A percentile compares a stretch with the other conserved stretches of the same genome.
These are phyloP conservation scores for Basipetospora sp. DNA, from an alignment of 2,329 filamentous ascomycete genomes.

Conservation along the genomic window DNA sequence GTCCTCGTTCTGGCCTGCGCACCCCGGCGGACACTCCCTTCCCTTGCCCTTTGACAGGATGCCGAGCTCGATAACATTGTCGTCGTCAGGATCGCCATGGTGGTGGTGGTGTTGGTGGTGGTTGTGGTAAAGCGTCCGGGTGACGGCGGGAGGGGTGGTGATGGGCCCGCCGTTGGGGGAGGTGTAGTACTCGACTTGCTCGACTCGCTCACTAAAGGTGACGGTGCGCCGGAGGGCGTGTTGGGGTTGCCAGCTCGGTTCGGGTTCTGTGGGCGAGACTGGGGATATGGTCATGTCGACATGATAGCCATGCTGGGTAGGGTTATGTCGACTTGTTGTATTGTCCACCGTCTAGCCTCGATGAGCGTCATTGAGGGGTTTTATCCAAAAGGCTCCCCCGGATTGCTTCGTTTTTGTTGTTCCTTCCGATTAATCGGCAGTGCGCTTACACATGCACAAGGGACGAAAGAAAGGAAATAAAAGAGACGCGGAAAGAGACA, in stretches of 20 bases:
- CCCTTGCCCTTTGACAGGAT: background rate
- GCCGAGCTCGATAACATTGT: conserved; percentile 1
- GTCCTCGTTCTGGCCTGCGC: too few relatives aligned
- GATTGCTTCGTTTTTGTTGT: too few relatives aligned
- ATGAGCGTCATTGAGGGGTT: background rate
- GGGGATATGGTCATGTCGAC: conserved; percentile 4
- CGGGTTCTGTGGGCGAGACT: conserved; percentile 2
- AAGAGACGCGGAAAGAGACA: too few relatives aligned
- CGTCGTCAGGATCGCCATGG: background rate
- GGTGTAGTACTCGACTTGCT: background rate
- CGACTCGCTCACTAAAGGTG: conserved; percentile 1
- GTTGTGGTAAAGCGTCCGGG: too few relatives aligned
- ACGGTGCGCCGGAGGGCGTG: background rate
- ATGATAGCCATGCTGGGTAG: conserved; percentile 4
- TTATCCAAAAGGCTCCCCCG: too few relatives aligned
- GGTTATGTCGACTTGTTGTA: background rate
- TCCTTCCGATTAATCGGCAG: too few relatives aligned
- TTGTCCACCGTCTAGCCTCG: background rate
- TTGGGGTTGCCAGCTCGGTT: conserved; percentile 2
- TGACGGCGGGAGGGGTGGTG: too few relatives aligned
- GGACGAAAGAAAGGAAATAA: too few relatives aligned
- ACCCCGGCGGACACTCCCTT: too few relatives aligned
- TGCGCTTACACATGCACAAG: too few relatives aligned
- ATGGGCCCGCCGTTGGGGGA: background rate
- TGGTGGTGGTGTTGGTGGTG: too few relatives aligned